Evolutionary conservation across 768 basidiomycete genomes (phyloP).

Genomic region (Kwoniella dendrophila): DNA sequence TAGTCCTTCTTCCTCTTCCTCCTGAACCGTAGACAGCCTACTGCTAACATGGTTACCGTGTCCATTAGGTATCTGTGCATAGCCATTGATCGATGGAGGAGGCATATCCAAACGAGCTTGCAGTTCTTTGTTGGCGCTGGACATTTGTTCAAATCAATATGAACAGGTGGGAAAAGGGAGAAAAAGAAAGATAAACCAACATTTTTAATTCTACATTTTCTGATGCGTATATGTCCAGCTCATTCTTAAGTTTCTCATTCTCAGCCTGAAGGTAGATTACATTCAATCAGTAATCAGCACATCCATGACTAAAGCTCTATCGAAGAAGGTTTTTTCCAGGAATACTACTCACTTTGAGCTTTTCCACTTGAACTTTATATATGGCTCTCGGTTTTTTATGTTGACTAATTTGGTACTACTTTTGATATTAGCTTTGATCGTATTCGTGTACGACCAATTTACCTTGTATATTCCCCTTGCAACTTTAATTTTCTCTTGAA

Average conservation of each 20-base stretch:
- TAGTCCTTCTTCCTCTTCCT: neutral
- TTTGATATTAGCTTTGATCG: too few species aligned
- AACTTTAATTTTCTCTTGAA: too few species aligned
- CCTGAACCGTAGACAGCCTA: neutral
- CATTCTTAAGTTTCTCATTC: constrained; percentile 7
- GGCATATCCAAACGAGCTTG: neutral
- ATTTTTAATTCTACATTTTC: constrained; percentile 6
- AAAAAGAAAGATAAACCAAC: neutral
- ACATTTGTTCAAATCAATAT: neutral
- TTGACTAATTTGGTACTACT: constrained; percentile 11
- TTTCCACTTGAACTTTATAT: neutral
- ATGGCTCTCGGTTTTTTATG: constrained; percentile 2
- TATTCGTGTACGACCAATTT: neutral
- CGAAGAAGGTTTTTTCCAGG: neutral
- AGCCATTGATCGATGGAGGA: neutral
- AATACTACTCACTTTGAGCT: neutral
- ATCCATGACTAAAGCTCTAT: neutral
- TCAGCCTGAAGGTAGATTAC: too few species aligned
- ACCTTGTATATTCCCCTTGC: too few species aligned
- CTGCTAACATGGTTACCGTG: too few species aligned
- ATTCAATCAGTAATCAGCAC: too few species aligned
- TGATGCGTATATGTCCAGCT: neutral
- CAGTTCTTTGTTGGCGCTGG: constrained; percentile 1
- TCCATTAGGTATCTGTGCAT: neutral
- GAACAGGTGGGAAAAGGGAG: neutral